Base-by-base conservation (phyloP, 805 yeast species). In the Grigorovia jiainica region DNA sequence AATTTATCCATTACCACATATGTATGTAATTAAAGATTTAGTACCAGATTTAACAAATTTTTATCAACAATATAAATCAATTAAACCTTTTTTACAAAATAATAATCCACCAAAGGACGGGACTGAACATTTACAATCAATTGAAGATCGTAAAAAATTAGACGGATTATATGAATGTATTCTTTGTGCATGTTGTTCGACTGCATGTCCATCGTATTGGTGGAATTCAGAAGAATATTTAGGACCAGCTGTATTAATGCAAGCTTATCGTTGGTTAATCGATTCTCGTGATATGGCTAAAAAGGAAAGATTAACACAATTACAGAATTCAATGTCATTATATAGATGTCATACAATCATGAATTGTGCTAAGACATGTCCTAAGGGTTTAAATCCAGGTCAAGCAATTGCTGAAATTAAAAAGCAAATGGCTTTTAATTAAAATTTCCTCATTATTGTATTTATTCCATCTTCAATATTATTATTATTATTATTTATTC, bases 121-220 rank as follows among this genome's bases (percentile, higher is more conserved):
- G 52, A 80, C 79, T 64, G 98, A 92, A 71, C 84, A 84, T 65
- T 74, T 86, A 58, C 98, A 92, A 72, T 72, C 86, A 54, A 76
- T 86, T 50, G 95, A 73, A 51, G 98, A 92, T 71, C 82, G 98
- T 70, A 86, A 82, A 68, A 92, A 92, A 71, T 75, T 90, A 61
- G 97, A 92, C 65, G 98, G 98, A 43, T 70, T 92, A 53, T 90
- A 90, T 71, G 97, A 90, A 71, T 90, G 98, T 74, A 90, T 90
- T 58, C 72, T 90, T 62, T 90, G 98, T 72, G 98, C 98, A 9
- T 89, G 98, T 71, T 90, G 98, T 69, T 89, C 97, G 29, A 92
- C 98, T 40, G 81, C 97, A 16, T 92, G 98, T 73, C 98, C 98
- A 42, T 89, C 97, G 3, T 92, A 92, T 76, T 92, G 98, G 98